Percentiles rank a stretch among this genome's conserved stretches.
These are phyloP conservation scores for Solanum bulbocastanum DNA, from an alignment of 257 asterid genomes.

Conservation along the genomic window DNA sequence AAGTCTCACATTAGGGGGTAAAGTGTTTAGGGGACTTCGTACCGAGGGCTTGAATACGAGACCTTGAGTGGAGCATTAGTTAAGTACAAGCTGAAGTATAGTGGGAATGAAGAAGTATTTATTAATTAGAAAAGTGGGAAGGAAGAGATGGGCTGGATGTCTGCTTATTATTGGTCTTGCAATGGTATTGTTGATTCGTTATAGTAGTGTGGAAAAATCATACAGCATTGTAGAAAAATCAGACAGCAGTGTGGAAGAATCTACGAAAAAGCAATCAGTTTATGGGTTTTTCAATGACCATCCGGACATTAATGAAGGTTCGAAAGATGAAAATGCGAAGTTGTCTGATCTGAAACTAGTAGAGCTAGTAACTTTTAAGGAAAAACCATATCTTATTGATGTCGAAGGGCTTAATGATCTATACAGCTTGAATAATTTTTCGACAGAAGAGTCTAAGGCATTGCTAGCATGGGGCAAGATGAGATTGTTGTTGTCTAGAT, in stretches of 20 bases:
- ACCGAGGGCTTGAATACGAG: neutral
- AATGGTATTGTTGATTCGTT: constrained; percentile 41
- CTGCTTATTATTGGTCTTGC: constrained; percentile 46
- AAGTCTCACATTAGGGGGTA: neutral
- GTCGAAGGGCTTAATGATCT: constrained; percentile 44
- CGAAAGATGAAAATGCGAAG: constrained; percentile 10
- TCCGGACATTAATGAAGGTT: constrained; percentile 16
- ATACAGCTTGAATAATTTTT: constrained; percentile 40
- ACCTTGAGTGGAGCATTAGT: neutral
- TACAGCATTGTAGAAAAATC: constrained; percentile 36
- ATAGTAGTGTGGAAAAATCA: constrained; percentile 34
- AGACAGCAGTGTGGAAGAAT: constrained; percentile 32
- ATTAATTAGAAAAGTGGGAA: constrained; percentile 10
- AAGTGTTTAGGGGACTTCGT: neutral
- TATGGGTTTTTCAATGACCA: constrained; percentile 59
- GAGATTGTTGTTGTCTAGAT: constrained; percentile 57
- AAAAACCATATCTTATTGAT: constrained; percentile 30
- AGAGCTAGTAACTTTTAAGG: constrained; percentile 14
- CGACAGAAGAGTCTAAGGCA: constrained; percentile 25
- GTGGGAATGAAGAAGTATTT: neutral
- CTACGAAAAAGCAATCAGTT: constrained; percentile 47
- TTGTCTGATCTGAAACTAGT: constrained; percentile 8
- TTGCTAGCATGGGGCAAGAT: constrained; percentile 54
- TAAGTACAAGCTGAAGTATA: neutral
- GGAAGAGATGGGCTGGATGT: constrained; percentile 80